Conservation (phyloP, 345 rosid species). For the Firmiana major region DNA sequence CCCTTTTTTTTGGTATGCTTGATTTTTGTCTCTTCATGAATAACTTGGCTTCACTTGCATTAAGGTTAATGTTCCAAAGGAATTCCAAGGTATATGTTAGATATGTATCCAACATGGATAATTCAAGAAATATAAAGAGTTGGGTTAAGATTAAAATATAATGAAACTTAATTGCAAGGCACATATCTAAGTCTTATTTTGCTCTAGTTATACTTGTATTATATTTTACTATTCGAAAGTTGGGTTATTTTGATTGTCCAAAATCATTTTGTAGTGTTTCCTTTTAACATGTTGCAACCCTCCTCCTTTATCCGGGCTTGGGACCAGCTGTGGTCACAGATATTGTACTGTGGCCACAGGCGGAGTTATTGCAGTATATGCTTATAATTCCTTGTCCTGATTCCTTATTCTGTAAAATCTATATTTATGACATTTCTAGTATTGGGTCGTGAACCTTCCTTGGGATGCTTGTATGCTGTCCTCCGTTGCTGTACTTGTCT, state of each 20-base stretch:
- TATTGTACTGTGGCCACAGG: slow-evolving; percentile 21
- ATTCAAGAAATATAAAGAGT: not conserved
- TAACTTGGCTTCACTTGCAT: not conserved
- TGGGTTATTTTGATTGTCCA: not conserved
- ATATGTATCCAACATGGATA: not conserved
- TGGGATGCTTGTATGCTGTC: not conserved
- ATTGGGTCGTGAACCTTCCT: not conserved
- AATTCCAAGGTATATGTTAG: not conserved
- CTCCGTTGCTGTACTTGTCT: not conserved
- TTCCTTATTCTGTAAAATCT: not conserved
- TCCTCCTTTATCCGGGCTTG: slow-evolving; percentile 33
- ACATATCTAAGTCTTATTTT: not conserved
- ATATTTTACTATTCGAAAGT: not conserved
- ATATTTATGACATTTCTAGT: not conserved
- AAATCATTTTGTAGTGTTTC: not conserved
- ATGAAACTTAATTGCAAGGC: not conserved
- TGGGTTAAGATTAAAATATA: not conserved
- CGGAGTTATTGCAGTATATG: slow-evolving; percentile 23
- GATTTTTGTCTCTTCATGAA: not conserved
- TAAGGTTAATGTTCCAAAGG: not conserved
- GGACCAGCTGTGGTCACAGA: slow-evolving; percentile 27
- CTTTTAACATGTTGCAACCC: slow-evolving; percentile 20
- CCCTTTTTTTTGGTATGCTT: not conserved
- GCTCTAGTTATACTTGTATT: not conserved
- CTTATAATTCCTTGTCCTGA: not conserved